phyloP scores from a whole-genome alignment of 306 rosid genomes.

The Begonia loranthoides region DNA sequence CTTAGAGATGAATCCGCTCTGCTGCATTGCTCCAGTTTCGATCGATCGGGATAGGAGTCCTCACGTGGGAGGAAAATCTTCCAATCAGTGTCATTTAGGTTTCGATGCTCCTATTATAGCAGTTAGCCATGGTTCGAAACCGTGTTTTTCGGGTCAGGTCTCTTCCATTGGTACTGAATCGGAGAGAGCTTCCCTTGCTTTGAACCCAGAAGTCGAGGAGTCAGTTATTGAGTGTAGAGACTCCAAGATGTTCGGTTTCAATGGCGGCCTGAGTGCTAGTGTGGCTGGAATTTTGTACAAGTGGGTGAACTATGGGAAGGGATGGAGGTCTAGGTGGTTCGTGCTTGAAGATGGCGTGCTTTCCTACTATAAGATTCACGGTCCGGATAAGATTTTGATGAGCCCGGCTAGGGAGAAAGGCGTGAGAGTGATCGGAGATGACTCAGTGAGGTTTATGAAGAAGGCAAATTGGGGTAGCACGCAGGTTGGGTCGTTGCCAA shows the following conservation, averaged over 20 bases:
- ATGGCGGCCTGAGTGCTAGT: constrained; percentile 36
- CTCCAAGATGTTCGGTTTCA: constrained; percentile 37
- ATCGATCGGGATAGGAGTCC: constrained; percentile 72
- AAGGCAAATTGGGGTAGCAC: constrained; percentile 64
- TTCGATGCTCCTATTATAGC: constrained; percentile 38
- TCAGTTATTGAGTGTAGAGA: constrained; percentile 34
- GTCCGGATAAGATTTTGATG: constrained; percentile 85
- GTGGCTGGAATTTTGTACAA: constrained; percentile 86
- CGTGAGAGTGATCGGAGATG: constrained; percentile 81
- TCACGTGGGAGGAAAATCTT: constrained; percentile 32
- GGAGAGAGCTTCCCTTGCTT: constrained; percentile 24
- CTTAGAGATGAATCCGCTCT: constrained; percentile 67
- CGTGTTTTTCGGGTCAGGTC: constrained; percentile 46
- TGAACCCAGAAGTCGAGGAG: constrained; percentile 36
- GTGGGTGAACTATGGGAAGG: constrained; percentile 98
- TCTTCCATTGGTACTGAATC: constrained; percentile 44
- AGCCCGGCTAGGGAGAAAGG: constrained; percentile 72
- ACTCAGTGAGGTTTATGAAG: constrained; percentile 50
- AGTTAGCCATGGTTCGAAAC: constrained; percentile 36
- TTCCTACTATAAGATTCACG: constrained; percentile 93
- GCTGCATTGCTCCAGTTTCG: constrained; percentile 99
- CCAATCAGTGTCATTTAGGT: constrained; percentile 42
- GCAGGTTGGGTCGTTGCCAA: constrained; percentile 25
- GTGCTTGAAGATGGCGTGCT: constrained; percentile 91
- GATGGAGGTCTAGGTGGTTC: constrained; percentile 97